Base-by-base conservation (phyloP, 2,329 filamentous ascomycete genomes). In the Fusarium sp. region DNA sequence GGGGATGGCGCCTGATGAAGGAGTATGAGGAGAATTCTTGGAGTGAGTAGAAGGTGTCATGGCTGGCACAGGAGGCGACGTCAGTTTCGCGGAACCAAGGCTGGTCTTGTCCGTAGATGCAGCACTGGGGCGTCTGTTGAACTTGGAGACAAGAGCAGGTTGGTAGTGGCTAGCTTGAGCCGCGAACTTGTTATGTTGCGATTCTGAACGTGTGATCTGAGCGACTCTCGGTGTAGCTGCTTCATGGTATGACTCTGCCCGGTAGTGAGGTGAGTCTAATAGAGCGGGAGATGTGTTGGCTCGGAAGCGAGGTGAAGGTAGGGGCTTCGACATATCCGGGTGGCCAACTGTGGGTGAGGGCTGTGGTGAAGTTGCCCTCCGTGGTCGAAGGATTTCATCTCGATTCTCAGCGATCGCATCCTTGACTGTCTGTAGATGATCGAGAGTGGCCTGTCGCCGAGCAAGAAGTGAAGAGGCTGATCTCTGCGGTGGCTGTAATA, bases 381-480 rank as follows among this genome's bases (percentile, higher is more conserved):
- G 80, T 9, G 79, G 77, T 13, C 78, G 73, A 50, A 59, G 66
- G 23, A 69, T 54, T 23, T 75, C 68, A 31, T 69, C 70, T 42
- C 82, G 81, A 60, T 80, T 77, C 67, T 83, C 80, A 64, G 78
- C 75, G 57, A 59, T 33, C 50, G 80, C 79, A 60, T 84, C 83
- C 52, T 85, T 85, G 38, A 86, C 84, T 21, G 83, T 84, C 68
- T 85, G 87, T 2, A 92, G 79, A 59, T 84, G 87, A 55, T 88
- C 84, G 15, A 90, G 75, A 0, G 85, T 88, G 10, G 86, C 87
- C 69, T 91, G 88, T 41, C 88, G 83, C 59, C 88, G 84, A 24
- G 84, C 84, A 26, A 90, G 79, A 10, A 90, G 80, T 2, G 77
- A 75, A 8, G 77, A 72, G 18, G 74, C 61, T 9, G 69, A 53